Base-by-base conservation (phyloP, 2,329 filamentous ascomycete genomes). In the Cordyceps farinosa region DNA sequence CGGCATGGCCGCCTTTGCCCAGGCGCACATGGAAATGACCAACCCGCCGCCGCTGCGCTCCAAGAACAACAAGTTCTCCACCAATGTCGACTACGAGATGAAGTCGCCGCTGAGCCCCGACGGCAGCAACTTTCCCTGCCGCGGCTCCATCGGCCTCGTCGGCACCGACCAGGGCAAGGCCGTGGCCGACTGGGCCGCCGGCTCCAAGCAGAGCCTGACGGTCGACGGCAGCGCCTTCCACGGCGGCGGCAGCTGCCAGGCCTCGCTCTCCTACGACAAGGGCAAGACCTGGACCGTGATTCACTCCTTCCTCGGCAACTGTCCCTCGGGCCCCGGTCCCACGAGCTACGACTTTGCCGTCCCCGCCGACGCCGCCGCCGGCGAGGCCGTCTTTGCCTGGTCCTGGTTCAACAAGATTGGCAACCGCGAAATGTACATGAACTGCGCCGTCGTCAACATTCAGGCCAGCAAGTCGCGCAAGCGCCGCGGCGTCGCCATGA, bases 91-190 rank as follows among this genome's bases (percentile, higher is more conserved):
- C 77, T 91, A 89, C 78, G 84, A 83, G 69, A 91, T 91, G 78
- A 90, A 87, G 42, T 80, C 82, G 17, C 91, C 91, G 3, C 81
- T 95, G 54, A 72, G 76, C 2, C 71, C 79, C 27, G 78, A 80
- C 65, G 88, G 88, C 32, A 79, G 80, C 64, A 83, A 92, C 75
- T 95, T 86, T 74, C 88, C 90, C 5, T 95, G 91, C 84, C 92
- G 92, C 79, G 87, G 88, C 67, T 80, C 80, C 72, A 78, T 82
- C 56, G 74, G 71, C 55, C 76, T 82, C 51, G 68, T 85, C 40
- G 82, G 81, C 69, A 80, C 80, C 38, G 58, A 74, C 9, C 75
- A 76, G 53, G 85, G 85, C 66, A 74, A 78, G 22, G 75, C 85
- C 5, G 83, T 86, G 27, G 85, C 83, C 42, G 84, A 80, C 30